Evolutionary conservation across 192 early-diverging fungal genomes (phyloP).

Genomic region (Podila epicladia): DNA sequence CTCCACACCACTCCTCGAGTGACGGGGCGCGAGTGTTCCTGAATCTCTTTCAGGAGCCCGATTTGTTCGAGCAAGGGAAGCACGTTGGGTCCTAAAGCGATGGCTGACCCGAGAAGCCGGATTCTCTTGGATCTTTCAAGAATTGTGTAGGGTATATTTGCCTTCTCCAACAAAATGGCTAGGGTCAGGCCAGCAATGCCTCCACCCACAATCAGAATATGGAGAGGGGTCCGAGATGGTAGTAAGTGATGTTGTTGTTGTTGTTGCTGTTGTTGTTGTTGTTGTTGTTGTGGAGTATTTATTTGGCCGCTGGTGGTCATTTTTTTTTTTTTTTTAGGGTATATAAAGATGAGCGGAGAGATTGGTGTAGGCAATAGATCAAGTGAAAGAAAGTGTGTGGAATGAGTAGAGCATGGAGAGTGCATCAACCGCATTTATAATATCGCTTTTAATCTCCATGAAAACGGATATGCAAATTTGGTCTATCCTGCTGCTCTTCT

Average conservation of each 20-base stretch:
- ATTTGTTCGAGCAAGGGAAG: conserved; percentile 24
- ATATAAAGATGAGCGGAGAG: too few species aligned
- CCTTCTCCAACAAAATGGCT: conserved; percentile 17
- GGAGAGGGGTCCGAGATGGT: conserved; percentile 1
- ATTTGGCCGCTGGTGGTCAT: too few species aligned
- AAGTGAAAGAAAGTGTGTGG: too few species aligned
- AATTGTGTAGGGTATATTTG: conserved; percentile 15
- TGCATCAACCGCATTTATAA: too few species aligned
- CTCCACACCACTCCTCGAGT: conserved; percentile 32
- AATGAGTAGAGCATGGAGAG: too few species aligned
- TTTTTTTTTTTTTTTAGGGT: too few species aligned
- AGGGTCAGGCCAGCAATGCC: conserved; percentile 33
- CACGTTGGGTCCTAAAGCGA: conserved; percentile 25
- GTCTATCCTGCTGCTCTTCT: too few species aligned
- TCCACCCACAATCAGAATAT: conserved; percentile 26
- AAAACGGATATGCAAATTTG: too few species aligned
- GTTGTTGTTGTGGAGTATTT: too few species aligned
- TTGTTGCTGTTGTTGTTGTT: not conserved
- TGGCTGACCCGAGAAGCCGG: conserved; percentile 24
- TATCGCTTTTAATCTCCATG: too few species aligned
- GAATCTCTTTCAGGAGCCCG: conserved; percentile 20
- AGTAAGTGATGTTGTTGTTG: not conserved
- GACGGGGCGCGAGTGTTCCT: conserved; percentile 15
- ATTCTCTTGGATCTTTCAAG: conserved; percentile 10
- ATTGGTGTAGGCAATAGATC: too few species aligned